These are phyloP conservation scores for Oryza glumipatula DNA, from an alignment of 176 grass and related monocot genomes.

Conservation along the genomic window DNA sequence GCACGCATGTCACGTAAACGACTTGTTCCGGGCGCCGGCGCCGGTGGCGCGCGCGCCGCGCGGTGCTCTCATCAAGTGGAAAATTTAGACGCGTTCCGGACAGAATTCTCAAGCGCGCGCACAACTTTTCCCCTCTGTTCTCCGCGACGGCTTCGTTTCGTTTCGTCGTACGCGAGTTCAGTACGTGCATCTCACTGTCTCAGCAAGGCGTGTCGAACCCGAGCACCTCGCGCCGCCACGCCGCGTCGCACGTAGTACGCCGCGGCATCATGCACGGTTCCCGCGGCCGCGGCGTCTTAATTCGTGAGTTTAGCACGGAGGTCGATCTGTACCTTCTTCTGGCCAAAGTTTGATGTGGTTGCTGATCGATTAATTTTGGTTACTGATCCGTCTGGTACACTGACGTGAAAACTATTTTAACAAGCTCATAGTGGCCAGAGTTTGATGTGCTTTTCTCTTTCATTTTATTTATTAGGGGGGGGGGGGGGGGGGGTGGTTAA, in stretches of 20 bases:
- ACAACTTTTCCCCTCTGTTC: not conserved
- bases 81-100: not conserved
- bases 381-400: conserved; percentile 8
- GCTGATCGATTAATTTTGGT: not conserved
- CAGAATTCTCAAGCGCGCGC: not conserved
- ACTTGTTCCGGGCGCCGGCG: not conserved
- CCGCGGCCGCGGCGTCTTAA: no score
- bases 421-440: not conserved
- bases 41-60: not conserved
- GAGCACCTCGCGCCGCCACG: not conserved
- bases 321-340: not conserved
- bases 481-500: not conserved
- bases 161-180: not conserved
- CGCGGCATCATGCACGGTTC: not conserved
- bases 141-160: not conserved
- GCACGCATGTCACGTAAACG: conserved; percentile 28
- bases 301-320: not conserved
- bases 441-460: no score
- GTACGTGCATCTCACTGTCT: not conserved
- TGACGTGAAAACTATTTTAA: not conserved
- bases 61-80: not conserved
- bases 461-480: not conserved
- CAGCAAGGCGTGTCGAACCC: conserved; percentile 29
- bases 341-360: not conserved
- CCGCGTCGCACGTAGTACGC: no score